Conservation (phyloP, 2,329 filamentous ascomycete genomes). For the Westerdykella aurantiaca region DNA sequence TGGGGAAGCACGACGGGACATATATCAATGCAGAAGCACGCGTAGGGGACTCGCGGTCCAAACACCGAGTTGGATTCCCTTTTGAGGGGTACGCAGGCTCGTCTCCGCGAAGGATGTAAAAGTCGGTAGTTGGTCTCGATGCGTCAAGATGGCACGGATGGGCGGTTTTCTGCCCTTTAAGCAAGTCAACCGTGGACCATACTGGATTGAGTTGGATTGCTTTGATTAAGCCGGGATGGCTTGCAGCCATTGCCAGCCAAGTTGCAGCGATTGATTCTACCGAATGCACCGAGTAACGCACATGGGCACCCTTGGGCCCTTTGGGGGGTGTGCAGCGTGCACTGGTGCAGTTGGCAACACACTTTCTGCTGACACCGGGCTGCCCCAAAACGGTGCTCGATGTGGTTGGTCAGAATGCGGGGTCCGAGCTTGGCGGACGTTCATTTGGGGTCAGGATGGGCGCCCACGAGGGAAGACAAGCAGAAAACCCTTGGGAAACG, state of each 20-base stretch:
- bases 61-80: background rate
- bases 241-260: background rate
- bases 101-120: constrained; percentile 10
- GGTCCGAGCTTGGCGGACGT: constrained; percentile 28
- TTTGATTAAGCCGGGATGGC: constrained; percentile 14
- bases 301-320: no score
- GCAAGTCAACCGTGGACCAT: constrained; percentile 8
- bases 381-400: constrained; percentile 11
- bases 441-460: constrained; percentile 8
- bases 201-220: constrained; percentile 10
- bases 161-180: constrained; percentile 13
- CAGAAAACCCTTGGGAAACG: constrained; percentile 8
- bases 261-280: constrained; percentile 13
- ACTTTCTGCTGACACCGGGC: no score
- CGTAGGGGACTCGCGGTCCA: background rate
- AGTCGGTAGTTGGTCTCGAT: constrained; percentile 26
- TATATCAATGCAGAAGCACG: background rate
- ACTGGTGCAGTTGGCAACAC: constrained; percentile 4
- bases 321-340: constrained; percentile 2
- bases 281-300: constrained; percentile 18
- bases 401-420: constrained; percentile 20
- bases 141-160: constrained; percentile 6
- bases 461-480: constrained; percentile 3
- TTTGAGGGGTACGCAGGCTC: background rate
- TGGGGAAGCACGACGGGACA: background rate